Conservation (phyloP, 1,284 basidiomycete species). For the Puccinia sorghi region DNA sequence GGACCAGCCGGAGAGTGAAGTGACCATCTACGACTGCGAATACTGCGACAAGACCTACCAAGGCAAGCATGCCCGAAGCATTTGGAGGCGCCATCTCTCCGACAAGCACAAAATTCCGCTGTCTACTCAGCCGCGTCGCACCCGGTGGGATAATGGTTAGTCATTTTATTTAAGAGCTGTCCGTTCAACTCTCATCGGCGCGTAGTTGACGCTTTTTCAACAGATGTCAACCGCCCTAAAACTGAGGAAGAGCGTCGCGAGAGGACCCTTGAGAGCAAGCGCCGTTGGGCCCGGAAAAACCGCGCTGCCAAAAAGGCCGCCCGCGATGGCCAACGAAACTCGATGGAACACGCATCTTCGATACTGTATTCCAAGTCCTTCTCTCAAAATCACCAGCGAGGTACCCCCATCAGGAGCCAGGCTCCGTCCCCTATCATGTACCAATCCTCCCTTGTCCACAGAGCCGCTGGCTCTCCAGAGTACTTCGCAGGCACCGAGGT, state of each 20-base stretch:
- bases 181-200: neutral
- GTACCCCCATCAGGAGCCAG: conserved; percentile 19
- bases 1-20: conserved; percentile 51
- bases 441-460: neutral
- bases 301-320: conserved; percentile 54
- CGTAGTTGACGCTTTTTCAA: neutral
- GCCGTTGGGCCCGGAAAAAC: conserved; percentile 63
- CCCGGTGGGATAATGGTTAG: conserved; percentile 63
- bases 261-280: conserved; percentile 62
- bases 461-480: neutral
- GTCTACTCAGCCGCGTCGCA: conserved; percentile 62
- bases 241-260: conserved; percentile 62
- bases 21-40: conserved; percentile 58
- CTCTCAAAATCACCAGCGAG: neutral
- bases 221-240: conserved; percentile 62
- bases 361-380: neutral
- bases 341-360: conserved; percentile 3
- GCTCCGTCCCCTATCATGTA: conserved; percentile 17
- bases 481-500: neutral
- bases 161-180: neutral
- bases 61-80: conserved; percentile 64
- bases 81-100: conserved; percentile 64
- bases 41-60: conserved; percentile 62
- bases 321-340: conserved; percentile 29
- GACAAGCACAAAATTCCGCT: conserved; percentile 65